Base-by-base conservation (phyloP, 495 filamentous ascomycete genomes). In the Penicillium argentinense region DNA sequence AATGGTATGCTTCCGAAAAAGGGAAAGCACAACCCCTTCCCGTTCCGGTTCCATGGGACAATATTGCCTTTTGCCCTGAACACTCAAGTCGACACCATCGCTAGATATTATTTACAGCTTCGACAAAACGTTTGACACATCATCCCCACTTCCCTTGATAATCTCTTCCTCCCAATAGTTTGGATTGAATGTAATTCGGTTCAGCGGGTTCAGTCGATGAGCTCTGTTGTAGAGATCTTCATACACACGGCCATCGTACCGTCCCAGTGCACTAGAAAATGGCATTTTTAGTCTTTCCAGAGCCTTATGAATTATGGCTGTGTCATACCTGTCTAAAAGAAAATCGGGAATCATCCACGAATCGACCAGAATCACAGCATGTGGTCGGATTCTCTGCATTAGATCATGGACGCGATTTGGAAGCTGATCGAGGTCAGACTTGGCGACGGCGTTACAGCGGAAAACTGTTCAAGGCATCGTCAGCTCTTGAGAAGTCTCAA, bases 141-240 rank as follows among this genome's bases (percentile, higher is more conserved):
- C 29, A 27, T 47, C 47, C 1, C 50, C 57, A 32, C 56, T 59
- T 16, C 72, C 74, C 48, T 67, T 68, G n/a, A 76, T 57, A 51
- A 77, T 69, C 52, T 77, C 73, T 41, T 74, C 72, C 30, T 68
- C 69, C 71, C 63, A 69, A 55, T 72, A 76, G 51, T 75, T 62
- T 3, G 64, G 65, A 46, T 77, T 75, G 52, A 76, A 72, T 0
- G 71, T 76, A 12, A 68, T 54, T 47, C 49, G 45, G 42, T 76
- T 76, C 42, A 78, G 49, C 3, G 73, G 72, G 46, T 78, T 76
- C 43, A 71, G 43, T 19, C 69, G 56, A 56, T 78, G 73, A 3
- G 71, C 72, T 4, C 67, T 49, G 28, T 74, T 64, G 48, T 63
- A 76, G 17, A 78, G 51, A 40, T 78, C 72, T 45, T 76, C 73